phyloP scores from a whole-genome alignment of 179 eudicot species.

The Corrigiola litoralis region DNA sequence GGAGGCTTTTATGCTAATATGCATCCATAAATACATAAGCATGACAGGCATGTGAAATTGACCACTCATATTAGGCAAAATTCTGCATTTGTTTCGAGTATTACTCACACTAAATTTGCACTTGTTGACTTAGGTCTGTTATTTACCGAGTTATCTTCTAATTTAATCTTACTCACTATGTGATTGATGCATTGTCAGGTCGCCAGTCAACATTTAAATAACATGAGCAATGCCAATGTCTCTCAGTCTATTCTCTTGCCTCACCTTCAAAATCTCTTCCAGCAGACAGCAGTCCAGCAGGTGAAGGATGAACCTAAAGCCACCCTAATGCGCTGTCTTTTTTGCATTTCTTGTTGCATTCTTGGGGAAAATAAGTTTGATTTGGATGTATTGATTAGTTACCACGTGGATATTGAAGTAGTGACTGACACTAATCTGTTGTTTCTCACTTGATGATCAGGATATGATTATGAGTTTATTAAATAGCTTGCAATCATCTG shows the following conservation, averaged over 20 bases:
- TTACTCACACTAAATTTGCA: no score
- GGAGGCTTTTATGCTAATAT: background rate
- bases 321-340: constrained; percentile 2
- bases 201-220: constrained; percentile 44
- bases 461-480: constrained; percentile 69
- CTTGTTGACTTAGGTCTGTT: background rate
- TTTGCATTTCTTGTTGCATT: background rate
- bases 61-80: no score
- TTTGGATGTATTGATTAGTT: background rate
- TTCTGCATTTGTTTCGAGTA: no score
- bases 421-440: constrained; percentile 1
- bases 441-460: constrained; percentile 36
- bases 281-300: constrained; percentile 89
- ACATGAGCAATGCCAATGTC: constrained; percentile 37
- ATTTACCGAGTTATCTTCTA: background rate
- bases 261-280: constrained; percentile 88
- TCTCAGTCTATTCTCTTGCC: constrained; percentile 74
- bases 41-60: background rate
- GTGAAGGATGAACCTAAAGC: constrained; percentile 36
- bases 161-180: no score
- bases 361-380: background rate
- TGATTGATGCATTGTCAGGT: constrained; percentile 42
- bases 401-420: background rate
- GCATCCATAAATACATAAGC: background rate
- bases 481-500: constrained; percentile 67